Conservation (phyloP, 768 basidiomycete species). For the Naganishia friedmannii region DNA sequence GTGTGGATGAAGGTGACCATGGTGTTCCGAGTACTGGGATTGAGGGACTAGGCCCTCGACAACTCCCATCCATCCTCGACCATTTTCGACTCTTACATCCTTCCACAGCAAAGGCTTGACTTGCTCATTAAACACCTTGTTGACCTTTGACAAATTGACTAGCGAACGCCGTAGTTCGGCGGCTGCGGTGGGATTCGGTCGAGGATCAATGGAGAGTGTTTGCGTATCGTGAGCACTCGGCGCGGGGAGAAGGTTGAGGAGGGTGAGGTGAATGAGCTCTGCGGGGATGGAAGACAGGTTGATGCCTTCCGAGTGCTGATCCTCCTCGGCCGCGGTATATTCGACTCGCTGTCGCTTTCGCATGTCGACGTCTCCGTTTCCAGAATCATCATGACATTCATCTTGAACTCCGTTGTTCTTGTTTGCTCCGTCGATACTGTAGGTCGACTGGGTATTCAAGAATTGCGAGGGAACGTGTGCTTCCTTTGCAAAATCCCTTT, state of each 20-base stretch:
- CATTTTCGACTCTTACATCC: conserved; percentile 45
- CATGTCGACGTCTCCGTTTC: conserved; percentile 16
- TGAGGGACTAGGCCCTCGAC: conserved; percentile 43
- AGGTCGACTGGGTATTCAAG: not conserved
- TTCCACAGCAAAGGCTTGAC: conserved; percentile 49
- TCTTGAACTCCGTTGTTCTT: not conserved
- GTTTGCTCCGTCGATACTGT: not conserved
- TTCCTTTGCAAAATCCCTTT: conserved; percentile 1
- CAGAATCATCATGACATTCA: conserved; percentile 1
- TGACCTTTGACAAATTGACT: conserved; percentile 9
- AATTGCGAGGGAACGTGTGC: not conserved
- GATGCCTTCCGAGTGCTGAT: conserved; percentile 1
- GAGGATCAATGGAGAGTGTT: conserved; percentile 21
- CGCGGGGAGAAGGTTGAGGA: conserved; percentile 10
- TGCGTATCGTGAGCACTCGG: conserved; percentile 15
- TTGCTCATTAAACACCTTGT: conserved; percentile 37
- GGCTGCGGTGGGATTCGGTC: conserved; percentile 17
- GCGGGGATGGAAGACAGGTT: conserved; percentile 14
- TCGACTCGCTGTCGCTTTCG: conserved; percentile 26
- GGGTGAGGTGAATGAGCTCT: conserved; percentile 21
- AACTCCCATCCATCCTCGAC: conserved; percentile 50
- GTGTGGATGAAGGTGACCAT: conserved; percentile 18
- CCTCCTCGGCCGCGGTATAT: conserved; percentile 22
- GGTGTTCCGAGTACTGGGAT: conserved; percentile 24
- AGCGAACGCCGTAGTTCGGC: conserved; percentile 24